A percentile compares a stretch with the other conserved stretches of the same genome.
These are phyloP conservation scores for Ulota crispa DNA, from an alignment of 225 moss, liverwort and hornwort species.

Conservation along the genomic window DNA sequence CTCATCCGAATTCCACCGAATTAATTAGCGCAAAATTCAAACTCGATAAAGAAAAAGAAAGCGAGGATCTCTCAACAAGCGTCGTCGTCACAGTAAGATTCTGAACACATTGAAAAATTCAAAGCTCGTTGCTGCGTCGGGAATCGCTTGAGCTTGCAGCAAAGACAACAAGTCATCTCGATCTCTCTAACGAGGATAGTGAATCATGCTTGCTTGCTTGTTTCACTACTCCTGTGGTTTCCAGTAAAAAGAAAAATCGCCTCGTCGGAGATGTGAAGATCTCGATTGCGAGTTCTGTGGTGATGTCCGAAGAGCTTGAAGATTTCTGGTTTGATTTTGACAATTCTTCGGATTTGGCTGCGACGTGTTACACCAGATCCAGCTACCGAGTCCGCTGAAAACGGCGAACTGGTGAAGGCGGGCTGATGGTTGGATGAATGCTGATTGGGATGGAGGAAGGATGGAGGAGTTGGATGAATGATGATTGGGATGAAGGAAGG, in stretches of 20 bases:
- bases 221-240: not conserved
- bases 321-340: not conserved
- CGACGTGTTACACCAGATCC: not conserved
- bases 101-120: not conserved
- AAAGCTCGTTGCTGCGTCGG: too few species aligned
- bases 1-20: conserved; percentile 2
- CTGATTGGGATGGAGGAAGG: accelerated
- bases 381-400: not conserved
- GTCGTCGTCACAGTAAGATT: accelerated
- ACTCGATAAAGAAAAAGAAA: not conserved
- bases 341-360: not conserved
- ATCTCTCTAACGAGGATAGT: not conserved
- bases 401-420: not conserved
- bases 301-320: not conserved
- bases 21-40: not conserved
- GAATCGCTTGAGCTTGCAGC: not conserved
- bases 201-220: too few species aligned
- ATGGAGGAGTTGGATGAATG: too few species aligned
- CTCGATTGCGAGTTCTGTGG: too few species aligned
- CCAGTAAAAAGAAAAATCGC: not conserved
- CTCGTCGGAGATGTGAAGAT: not conserved
- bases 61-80: not conserved
- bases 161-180: not conserved
- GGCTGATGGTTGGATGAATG: not conserved
- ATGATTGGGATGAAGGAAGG: not conserved